phyloP scores from a whole-genome alignment of 2,329 filamentous ascomycete species.

The Venturiaceae sp. region DNA sequence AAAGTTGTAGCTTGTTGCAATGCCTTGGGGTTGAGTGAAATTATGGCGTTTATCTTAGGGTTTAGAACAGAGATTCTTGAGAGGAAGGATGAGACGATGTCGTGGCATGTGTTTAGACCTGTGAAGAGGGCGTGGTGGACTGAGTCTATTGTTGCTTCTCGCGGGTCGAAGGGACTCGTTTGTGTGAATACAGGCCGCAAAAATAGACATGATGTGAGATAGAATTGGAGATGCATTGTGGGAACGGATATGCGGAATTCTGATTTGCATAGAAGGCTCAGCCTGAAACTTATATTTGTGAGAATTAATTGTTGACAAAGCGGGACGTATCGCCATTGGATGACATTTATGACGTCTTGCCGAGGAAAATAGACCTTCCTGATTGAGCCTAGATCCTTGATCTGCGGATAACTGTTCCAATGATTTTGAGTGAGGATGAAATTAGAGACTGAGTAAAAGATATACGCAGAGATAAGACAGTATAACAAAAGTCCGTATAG shows the following conservation, averaged over 20 bases:
- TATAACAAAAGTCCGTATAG: too few relatives aligned
- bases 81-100: conserved; percentile 45
- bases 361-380: neutral
- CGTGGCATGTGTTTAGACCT: conserved; percentile 43
- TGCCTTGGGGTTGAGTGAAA: conserved; percentile 50
- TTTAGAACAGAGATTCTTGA: conserved; percentile 15
- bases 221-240: neutral
- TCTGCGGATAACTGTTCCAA: neutral
- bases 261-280: neutral
- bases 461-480: too few relatives aligned
- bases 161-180: conserved; percentile 33
- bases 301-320: neutral
- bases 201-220: neutral
- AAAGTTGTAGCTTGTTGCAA: conserved; percentile 49
- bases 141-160: conserved; percentile 48
- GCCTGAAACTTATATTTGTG: neutral
- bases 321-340: neutral
- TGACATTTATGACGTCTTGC: neutral
- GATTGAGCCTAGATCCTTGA: neutral
- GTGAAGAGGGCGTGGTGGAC: conserved; percentile 47
- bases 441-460: too few relatives aligned
- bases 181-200: neutral
- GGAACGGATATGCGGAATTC: too few relatives aligned
- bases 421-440: neutral
- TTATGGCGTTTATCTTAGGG: neutral